phyloP scores from a whole-genome alignment of 164 flowering plant genomes.

The Nymphaea thermarum region DNA sequence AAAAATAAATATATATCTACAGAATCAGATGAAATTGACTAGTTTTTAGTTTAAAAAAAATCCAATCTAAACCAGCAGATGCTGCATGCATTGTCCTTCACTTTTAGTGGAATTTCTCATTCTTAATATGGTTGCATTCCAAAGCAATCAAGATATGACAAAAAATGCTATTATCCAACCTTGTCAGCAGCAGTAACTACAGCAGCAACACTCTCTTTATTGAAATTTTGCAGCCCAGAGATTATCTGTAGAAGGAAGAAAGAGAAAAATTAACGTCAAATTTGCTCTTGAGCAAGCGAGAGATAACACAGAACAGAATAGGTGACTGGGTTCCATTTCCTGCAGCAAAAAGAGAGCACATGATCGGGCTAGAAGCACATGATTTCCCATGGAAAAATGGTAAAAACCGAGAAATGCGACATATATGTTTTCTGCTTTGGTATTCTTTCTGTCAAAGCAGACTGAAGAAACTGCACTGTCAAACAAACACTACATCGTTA shows the following conservation, averaged over 20 bases:
- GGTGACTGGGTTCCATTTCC: not conserved
- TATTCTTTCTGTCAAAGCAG: too few relatives aligned
- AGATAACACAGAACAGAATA: not conserved
- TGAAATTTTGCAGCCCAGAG: slow-evolving; percentile 69
- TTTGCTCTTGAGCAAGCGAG: not conserved
- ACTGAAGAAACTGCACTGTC: too few relatives aligned
- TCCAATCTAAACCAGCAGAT: not conserved
- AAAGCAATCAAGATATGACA: not conserved
- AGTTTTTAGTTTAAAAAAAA: not conserved
- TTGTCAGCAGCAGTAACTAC: slow-evolving; percentile 84
- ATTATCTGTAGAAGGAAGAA: slow-evolving; percentile 38
- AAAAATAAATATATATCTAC: not conserved
- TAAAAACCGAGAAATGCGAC: not conserved
- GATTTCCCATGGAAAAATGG: not conserved
- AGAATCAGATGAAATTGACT: not conserved
- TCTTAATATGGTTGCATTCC: not conserved
- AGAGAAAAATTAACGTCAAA: too few relatives aligned
- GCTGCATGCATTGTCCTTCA: not conserved
- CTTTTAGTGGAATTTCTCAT: not conserved
- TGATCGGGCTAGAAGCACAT: not conserved
- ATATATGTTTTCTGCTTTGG: not conserved
- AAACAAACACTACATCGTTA: too few relatives aligned
- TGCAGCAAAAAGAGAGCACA: not conserved
- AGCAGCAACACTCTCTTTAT: slow-evolving; percentile 60
- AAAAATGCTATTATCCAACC: slow-evolving; percentile 17